Percentiles rank a stretch among this genome's conserved stretches.
phyloP scores from a whole-genome alignment of 345 rosid genomes.

The Populus davidiana region DNA sequence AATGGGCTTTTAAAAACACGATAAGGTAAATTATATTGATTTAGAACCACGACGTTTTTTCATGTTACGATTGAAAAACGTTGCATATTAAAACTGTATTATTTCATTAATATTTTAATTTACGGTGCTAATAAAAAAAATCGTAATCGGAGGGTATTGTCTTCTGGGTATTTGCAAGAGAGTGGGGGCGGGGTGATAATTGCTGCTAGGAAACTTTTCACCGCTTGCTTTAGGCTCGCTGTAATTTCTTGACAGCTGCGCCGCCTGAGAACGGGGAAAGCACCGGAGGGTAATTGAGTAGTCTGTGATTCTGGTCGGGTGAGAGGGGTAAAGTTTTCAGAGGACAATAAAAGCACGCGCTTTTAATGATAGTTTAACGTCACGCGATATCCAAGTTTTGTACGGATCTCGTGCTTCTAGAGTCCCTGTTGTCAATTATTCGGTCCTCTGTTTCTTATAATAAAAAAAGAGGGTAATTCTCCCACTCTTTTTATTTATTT shows the following conservation, averaged over 20 bases:
- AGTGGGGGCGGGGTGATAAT: background rate
- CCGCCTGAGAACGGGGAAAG: background rate
- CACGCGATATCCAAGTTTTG: background rate
- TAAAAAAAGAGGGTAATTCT: no score
- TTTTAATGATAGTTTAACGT: background rate
- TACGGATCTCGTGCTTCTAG: background rate
- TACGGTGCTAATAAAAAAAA: fast-evolving
- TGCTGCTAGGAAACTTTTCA: background rate
- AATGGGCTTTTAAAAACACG: no score
- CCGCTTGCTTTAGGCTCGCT: background rate
- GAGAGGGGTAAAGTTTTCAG: background rate
- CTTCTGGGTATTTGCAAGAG: background rate
- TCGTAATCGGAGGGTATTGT: background rate
- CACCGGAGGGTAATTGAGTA: background rate
- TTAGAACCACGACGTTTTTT: no score
- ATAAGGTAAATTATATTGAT: no score
- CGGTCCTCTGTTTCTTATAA: no score
- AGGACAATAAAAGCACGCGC: background rate
- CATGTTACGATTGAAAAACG: no score
- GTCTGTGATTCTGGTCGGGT: background rate
- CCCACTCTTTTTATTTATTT: no score
- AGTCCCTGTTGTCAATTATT: no score
- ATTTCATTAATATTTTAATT: no score
- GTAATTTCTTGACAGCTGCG: background rate
- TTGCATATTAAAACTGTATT: no score